phyloP scores from a whole-genome alignment of 2,329 filamentous ascomycete species.

The Colletotrichum spinosum region DNA sequence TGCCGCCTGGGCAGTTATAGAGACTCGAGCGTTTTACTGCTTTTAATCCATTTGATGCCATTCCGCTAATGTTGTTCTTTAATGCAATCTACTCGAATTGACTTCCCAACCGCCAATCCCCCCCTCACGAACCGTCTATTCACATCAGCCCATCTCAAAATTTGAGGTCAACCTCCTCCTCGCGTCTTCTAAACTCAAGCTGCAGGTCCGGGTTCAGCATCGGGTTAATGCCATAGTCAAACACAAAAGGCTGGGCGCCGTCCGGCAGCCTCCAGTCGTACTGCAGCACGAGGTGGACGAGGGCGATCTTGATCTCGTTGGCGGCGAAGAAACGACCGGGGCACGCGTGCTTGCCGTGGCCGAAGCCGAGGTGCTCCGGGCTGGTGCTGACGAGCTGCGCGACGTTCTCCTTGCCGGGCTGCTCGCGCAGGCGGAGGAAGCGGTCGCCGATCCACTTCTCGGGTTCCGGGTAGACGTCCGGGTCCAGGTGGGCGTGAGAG shows the following conservation, averaged over 20 bases:
- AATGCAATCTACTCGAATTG: too few species aligned
- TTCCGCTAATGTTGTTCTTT: too few species aligned
- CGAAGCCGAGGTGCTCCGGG: slow-evolving; percentile 50
- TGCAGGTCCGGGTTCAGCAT: neutral
- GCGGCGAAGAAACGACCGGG: slow-evolving; percentile 52
- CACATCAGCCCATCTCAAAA: neutral
- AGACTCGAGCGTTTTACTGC: too few species aligned
- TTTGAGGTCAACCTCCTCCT: slow-evolving; percentile 5
- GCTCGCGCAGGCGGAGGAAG: slow-evolving; percentile 24
- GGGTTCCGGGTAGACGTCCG: slow-evolving; percentile 18
- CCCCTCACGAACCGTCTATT: neutral
- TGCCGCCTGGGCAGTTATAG: too few species aligned
- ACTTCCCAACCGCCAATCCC: too few species aligned
- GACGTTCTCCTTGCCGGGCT: slow-evolving; percentile 30
- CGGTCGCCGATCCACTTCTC: slow-evolving; percentile 19
- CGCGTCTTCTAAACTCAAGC: slow-evolving; percentile 13
- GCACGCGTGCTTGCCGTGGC: slow-evolving; percentile 51
- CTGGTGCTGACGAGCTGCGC: slow-evolving; percentile 55
- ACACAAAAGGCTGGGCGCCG: neutral
- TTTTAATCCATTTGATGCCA: too few species aligned
- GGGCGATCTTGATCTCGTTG: slow-evolving; percentile 50
- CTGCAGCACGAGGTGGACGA: slow-evolving; percentile 21
- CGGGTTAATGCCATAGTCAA: slow-evolving; percentile 6
- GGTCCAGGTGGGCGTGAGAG: slow-evolving; percentile 7
- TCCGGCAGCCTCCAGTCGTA: slow-evolving; percentile 22